A percentile compares a stretch with the other conserved stretches of the same genome.
Conservation (phyloP, 148 eudicot genomes). For the Vaccinium darrowii region DNA sequence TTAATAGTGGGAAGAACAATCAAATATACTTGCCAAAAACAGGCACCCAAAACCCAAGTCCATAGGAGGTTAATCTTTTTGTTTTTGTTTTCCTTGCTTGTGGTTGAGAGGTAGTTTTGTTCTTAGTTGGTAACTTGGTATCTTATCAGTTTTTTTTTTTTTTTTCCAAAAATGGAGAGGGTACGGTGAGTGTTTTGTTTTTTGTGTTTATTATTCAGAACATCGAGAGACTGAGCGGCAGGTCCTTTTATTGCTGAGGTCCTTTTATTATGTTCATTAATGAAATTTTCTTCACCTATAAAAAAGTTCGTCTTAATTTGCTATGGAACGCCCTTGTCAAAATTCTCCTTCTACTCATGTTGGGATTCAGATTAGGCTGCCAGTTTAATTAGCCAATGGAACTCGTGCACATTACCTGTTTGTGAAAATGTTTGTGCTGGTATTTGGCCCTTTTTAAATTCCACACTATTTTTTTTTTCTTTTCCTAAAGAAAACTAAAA, state of each 20-base stretch:
- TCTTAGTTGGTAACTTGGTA: no score
- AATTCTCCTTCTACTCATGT: neutral
- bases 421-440: neutral
- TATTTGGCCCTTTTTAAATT: neutral
- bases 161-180: no score
- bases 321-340: neutral
- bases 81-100: neutral
- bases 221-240: no score
- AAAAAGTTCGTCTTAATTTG: neutral
- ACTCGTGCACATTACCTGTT: neutral
- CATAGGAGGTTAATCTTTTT: neutral
- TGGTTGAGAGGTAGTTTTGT: no score
- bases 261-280: no score
- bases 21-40: neutral
- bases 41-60: neutral
- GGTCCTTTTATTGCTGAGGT: no score
- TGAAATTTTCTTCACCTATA: no score
- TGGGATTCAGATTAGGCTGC: neutral
- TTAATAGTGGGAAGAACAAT: neutral
- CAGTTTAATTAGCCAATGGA: neutral
- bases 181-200: no score
- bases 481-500: neutral
- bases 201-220: no score
- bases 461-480: neutral
- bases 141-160: no score